Base-by-base conservation (phyloP, 805 yeast species). In the Phaffomyces thermotolerans region DNA sequence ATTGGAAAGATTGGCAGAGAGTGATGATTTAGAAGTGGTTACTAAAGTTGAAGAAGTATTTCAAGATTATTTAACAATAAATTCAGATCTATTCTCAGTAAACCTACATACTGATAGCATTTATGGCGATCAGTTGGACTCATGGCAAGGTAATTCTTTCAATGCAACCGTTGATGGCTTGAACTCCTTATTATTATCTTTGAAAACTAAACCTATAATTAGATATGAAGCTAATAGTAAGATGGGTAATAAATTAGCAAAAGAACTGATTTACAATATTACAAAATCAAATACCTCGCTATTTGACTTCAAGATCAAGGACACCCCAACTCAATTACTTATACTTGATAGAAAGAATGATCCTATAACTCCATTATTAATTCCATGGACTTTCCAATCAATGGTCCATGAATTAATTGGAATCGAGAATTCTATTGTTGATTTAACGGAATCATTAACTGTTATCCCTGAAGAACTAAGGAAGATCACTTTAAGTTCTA, bases 321-420 rank as follows among this genome's bases (percentile, higher is more conserved):
- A 86, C 57, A 66, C 81, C 0, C 78, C 89, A 2, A 95, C 97
- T 1, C 56, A 84, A 8, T 64, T 95, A 38, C 62, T 93, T 12
- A 69, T 93, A 2, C 57, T 93, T 39, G 98, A 93, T 62, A 72
- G 99, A 42, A 76, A 80, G 45, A 84, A 78, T 56, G 99, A 93
- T 63, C 97, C 99, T 3, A 70, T 91, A 13, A 91, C 99, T 1
- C 97, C 99, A 1, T 71, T 93, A 27, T 66, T 93, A 39, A 78
- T 83, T 34, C 99, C 98, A 2, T 93, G 99, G 99, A 90, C 99
- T 1, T 93, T 88, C 64, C 98, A 91, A 59, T 85, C 96, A 2
- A 91, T 93, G 98, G 87, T 93, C 15, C 95, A 91, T 60, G 98
- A 95, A 60, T 73, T 89, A 20, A 68, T 93, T 27, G 95, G 91